These are phyloP conservation scores for Xylaria flabelliformis DNA, from an alignment of 495 filamentous ascomycete genomes.

Conservation along the genomic window DNA sequence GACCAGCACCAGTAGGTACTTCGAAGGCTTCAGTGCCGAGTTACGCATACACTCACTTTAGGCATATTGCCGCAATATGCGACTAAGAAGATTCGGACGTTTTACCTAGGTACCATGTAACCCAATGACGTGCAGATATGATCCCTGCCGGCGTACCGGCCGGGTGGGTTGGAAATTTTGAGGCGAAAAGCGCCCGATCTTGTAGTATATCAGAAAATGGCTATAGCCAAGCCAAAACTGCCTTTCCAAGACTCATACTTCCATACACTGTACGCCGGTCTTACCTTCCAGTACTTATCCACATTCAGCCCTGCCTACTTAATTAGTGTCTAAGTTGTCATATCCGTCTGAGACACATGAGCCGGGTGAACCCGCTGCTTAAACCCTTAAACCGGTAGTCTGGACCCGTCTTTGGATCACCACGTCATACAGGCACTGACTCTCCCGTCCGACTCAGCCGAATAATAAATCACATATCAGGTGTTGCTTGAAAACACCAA, in stretches of 20 bases:
- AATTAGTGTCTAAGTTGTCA: not conserved
- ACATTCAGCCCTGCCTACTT: not conserved
- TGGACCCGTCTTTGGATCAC: not conserved
- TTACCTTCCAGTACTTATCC: not conserved
- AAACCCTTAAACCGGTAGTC: not conserved
- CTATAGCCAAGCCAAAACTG: not conserved
- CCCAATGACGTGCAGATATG: slow-evolving; percentile 22
- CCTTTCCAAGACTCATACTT: not conserved
- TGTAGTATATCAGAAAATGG: not conserved
- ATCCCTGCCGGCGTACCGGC: slow-evolving; percentile 13
- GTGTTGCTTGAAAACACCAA: slow-evolving; percentile 11
- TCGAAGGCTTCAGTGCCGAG: not conserved
- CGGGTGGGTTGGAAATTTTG: slow-evolving; percentile 9
- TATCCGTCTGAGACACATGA: not conserved
- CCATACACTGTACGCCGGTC: not conserved
- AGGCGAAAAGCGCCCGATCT: slow-evolving; percentile 2
- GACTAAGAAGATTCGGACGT: not conserved
- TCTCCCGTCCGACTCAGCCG: slow-evolving; percentile 5
- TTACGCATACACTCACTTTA: slow-evolving; percentile 9
- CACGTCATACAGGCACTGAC: slow-evolving; percentile 2
- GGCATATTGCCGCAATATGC: not conserved
- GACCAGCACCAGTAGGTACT: not conserved
- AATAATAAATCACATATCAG: not conserved
- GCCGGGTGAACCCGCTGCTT: slow-evolving; percentile 10
- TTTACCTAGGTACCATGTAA: not conserved